Base-by-base conservation (phyloP, 129 eudicot genomes). In the Calendula officinalis region DNA sequence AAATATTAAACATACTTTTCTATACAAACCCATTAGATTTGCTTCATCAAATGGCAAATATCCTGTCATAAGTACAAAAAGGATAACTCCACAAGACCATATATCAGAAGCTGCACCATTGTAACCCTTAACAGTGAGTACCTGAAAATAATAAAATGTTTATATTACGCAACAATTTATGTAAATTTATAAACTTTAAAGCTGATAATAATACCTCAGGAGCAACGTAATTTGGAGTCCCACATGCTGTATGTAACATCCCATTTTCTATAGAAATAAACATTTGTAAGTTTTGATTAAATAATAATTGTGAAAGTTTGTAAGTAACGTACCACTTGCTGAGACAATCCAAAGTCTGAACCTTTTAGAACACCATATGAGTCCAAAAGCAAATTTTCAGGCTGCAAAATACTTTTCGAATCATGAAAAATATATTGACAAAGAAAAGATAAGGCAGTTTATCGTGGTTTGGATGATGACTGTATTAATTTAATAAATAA, bases 71-170 rank as follows among this genome's bases (percentile, higher is more conserved):
- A 91, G 84, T 35, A 91, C 98, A 61, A 87, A 91, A 35, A 91
- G 90, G 75, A 91, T 91, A 68, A 91, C 96, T 43, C 98, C 98
- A 67, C 96, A 91, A 60, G 95, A 91, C 98, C 98, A 91, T 65
- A 91, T 54, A 64, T 91, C 98, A 60, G 96, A 71, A 36, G 96
- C 55, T 40, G 96, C 90, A 68, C 98, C 96, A 71, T 91, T 83
- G 66, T 91, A 91, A 56, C 95, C 95, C 73, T 80, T 79, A 62
- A 82, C 86, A 35, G 75, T 80, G 57, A 91, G 94, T 70, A 91
- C 98, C 96, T 91, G 84, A 72, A 12, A 57, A 50, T 2, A 58
- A 61, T 22, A 22, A 22, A 22, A 69, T 55, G 56, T 67, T 32
- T 6, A 46, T 7, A 60, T 70, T 60, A 71, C 54, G 30, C 30